These are phyloP conservation scores for Phytophthora pinifolia DNA, from an alignment of 352 stramenopile genomes.

Conservation along the genomic window DNA sequence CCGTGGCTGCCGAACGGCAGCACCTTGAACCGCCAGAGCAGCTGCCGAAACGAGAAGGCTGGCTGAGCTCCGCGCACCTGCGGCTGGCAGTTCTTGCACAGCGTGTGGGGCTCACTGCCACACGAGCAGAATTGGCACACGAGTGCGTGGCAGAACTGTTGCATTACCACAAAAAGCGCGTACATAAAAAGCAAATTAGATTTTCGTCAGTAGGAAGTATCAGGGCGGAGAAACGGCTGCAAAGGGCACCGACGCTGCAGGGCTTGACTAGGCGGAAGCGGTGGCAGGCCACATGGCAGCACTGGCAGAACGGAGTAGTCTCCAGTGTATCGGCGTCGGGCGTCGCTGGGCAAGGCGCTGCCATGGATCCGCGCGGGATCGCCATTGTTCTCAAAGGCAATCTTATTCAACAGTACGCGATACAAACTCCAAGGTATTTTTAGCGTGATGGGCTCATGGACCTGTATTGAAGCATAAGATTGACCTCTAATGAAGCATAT, in stretches of 20 bases:
- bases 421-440: conserved; percentile 19
- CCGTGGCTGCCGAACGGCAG: conserved; percentile 45
- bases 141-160: conserved; percentile 38
- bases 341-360: background rate
- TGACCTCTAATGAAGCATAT: conserved; percentile 23
- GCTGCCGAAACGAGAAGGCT: conserved; percentile 43
- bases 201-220: background rate
- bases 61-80: conserved; percentile 39
- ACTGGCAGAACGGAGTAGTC: conserved; percentile 32
- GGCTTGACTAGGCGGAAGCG: conserved; percentile 35
- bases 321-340: conserved; percentile 5
- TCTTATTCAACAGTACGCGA: conserved; percentile 21
- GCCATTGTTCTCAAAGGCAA: conserved; percentile 15
- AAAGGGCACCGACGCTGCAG: conserved; percentile 39
- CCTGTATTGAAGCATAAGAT: conserved; percentile 15
- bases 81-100: conserved; percentile 48
- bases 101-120: conserved; percentile 24
- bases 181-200: conserved; percentile 9
- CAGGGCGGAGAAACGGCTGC: conserved; percentile 9
- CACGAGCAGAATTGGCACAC: conserved; percentile 54
- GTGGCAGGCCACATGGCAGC: conserved; percentile 45
- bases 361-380: conserved; percentile 10
- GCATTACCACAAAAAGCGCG: conserved; percentile 6
- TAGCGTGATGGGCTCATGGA: conserved; percentile 27
- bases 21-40: conserved; percentile 52